These are phyloP conservation scores for Wickerhamomyces queroliae DNA, from an alignment of 805 yeast species.

Conservation along the genomic window DNA sequence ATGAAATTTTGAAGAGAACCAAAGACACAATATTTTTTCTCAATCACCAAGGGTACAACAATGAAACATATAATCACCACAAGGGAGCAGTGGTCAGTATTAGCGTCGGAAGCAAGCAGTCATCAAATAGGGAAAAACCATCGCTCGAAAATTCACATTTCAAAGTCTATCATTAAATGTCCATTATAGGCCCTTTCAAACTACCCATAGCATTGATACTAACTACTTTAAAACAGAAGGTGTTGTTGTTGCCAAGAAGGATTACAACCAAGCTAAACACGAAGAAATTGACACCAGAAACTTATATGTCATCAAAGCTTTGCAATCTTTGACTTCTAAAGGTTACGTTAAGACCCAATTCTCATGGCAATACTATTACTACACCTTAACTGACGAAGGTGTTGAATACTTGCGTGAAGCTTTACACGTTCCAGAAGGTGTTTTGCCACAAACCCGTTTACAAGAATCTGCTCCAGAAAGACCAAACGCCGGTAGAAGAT, in stretches of 20 bases:
- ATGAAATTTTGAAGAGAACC: too few species aligned
- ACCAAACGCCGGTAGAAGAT: constrained; percentile 55
- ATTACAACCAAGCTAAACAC: constrained; percentile 95
- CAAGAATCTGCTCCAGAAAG: constrained; percentile 86
- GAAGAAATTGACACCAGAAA: constrained; percentile 97
- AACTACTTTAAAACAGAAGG: constrained; percentile 66
- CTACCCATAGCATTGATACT: constrained; percentile 29
- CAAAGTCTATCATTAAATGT: too few species aligned
- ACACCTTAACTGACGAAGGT: constrained; percentile 99
- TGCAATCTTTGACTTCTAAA: constrained; percentile 97
- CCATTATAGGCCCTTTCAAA: too few species aligned
- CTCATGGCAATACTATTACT: constrained; percentile 99
- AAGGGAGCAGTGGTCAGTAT: too few species aligned
- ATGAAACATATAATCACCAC: too few species aligned
- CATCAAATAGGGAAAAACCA: background rate
- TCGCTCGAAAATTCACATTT: too few species aligned
- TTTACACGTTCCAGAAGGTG: constrained; percentile 97
- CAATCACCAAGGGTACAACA: too few species aligned
- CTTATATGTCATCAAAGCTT: constrained; percentile 97
- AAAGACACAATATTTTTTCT: too few species aligned
- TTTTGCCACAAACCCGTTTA: constrained; percentile 97
- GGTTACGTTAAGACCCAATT: constrained; percentile 99
- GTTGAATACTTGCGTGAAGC: constrained; percentile 96
- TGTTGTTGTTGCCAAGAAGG: constrained; percentile 99
- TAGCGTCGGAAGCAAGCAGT: too few species aligned